These are phyloP conservation scores for Typha latifolia DNA, from an alignment of 176 grass and related monocot genomes.

Conservation along the genomic window DNA sequence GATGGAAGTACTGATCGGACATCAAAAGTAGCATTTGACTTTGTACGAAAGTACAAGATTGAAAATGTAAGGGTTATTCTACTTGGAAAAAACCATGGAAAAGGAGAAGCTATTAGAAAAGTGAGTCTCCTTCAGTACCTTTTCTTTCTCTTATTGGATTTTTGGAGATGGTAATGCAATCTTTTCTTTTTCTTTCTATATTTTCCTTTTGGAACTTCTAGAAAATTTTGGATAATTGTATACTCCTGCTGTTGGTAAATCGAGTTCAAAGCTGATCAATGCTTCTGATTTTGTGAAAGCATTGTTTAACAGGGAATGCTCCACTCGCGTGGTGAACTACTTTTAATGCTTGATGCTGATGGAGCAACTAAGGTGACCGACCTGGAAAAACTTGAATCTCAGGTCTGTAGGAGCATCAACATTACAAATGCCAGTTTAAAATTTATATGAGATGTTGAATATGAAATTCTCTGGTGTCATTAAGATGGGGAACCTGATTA, in stretches of 20 bases:
- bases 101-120: constrained; percentile 98
- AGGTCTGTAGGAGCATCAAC: constrained; percentile 41
- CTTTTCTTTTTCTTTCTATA: neutral
- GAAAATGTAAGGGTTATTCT: constrained; percentile 92
- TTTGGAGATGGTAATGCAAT: too few species aligned
- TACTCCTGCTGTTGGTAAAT: neutral
- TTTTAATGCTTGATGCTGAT: constrained; percentile 99
- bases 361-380: constrained; percentile 86
- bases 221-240: neutral
- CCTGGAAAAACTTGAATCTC: constrained; percentile 86
- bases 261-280: constrained; percentile 24
- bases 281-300: constrained; percentile 44
- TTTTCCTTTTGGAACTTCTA: neutral
- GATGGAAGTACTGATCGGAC: constrained; percentile 82
- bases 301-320: constrained; percentile 80
- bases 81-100: constrained; percentile 88
- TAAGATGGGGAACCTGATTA: neutral
- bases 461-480: neutral
- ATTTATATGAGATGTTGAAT: neutral
- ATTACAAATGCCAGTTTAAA: neutral
- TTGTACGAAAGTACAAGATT: constrained; percentile 56
- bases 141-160: neutral
- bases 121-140: constrained; percentile 27
- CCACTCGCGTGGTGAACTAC: constrained; percentile 79
- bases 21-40: constrained; percentile 74